Percentiles rank a stretch among this genome's conserved stretches.
phyloP scores from a whole-genome alignment of 768 basidiomycete genomes.

The Leucocoprinus birnbaumii region DNA sequence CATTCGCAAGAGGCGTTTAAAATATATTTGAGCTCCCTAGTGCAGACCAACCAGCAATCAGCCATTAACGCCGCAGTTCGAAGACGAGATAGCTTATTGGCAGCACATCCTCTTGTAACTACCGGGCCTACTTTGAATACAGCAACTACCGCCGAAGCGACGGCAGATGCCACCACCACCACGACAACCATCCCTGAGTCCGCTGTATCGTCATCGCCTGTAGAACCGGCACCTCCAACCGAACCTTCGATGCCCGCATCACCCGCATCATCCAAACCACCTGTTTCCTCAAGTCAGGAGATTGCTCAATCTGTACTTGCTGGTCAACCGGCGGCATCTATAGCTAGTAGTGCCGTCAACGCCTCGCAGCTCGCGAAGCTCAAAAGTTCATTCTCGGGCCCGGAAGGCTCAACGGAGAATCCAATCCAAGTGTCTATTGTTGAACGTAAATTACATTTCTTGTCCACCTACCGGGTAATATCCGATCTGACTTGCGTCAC shows the following conservation, averaged over 20 bases:
- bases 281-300: constrained; percentile 30
- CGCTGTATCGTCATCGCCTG: constrained; percentile 15
- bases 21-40: constrained; percentile 67
- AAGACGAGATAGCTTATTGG: constrained; percentile 62
- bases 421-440: constrained; percentile 82
- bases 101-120: constrained; percentile 23
- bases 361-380: constrained; percentile 38
- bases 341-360: constrained; percentile 21
- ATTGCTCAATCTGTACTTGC: constrained; percentile 50
- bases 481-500: constrained; percentile 9
- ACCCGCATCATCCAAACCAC: constrained; percentile 7
- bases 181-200: constrained; percentile 6
- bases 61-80: constrained; percentile 66
- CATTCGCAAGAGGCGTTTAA: constrained; percentile 72
- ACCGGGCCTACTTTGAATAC: constrained; percentile 6
- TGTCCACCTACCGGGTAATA: background rate
- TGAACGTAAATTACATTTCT: constrained; percentile 58
- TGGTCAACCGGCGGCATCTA: constrained; percentile 21
- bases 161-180: constrained; percentile 14
- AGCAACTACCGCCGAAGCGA: background rate
- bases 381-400: constrained; percentile 6
- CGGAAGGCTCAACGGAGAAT: constrained; percentile 36
- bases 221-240: constrained; percentile 14
- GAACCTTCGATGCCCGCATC: constrained; percentile 11
- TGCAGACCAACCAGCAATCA: constrained; percentile 52